Evolutionary conservation across 1,139 yeast species (phyloP), one percentile per base, ranked within the genome.

Genomic region (Taphrina deformans): DNA sequence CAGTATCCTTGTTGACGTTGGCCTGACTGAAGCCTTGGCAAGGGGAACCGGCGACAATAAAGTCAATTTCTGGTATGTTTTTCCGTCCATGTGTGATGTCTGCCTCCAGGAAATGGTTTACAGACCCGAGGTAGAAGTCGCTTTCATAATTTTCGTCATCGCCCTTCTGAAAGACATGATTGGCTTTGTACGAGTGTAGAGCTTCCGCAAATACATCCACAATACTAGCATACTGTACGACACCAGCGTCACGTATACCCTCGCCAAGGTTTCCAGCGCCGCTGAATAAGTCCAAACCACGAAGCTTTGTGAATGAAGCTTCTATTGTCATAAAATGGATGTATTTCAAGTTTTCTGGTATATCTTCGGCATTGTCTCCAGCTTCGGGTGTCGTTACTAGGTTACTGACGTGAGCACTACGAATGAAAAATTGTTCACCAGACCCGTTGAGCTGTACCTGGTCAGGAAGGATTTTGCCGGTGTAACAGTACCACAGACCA

Each of bases 21-120:
- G 60, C 60, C 26, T 24, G 31, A 27, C 50, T 38, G 38, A 55
- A 55, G 18, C 60, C 60, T 41, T 55, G 60, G 41, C 60, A 55
- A 10, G 60, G 60, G 16, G 55, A 41, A 14, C 60, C 60, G 9
- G 60, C 60, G 40, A 55, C 51, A 24, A 55, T 40, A 35, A 55
- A 27, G 10, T 55, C 60, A 33, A 55, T 27, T 6, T 55, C 53
- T 31, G 31, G 29, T 10, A 24, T n/a, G 14, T 53, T 50, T 7
- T 12, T 14, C 16, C 52, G 16, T 12, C 27, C 40, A 7, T 14
- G 27, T 16, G 10, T n/a, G 10, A 55, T 55, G 14, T 21, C 60
- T 18, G 38, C 23, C 10, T 33, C 31, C 12, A 55, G 16, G 24
- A 40, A 55, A 10, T 21, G 24, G 16, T 55, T 55, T 7, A 55